A percentile compares a stretch with the other conserved stretches of the same genome.
Conservation (phyloP, 805 yeast genomes). For the Allodekkera sacchari region DNA sequence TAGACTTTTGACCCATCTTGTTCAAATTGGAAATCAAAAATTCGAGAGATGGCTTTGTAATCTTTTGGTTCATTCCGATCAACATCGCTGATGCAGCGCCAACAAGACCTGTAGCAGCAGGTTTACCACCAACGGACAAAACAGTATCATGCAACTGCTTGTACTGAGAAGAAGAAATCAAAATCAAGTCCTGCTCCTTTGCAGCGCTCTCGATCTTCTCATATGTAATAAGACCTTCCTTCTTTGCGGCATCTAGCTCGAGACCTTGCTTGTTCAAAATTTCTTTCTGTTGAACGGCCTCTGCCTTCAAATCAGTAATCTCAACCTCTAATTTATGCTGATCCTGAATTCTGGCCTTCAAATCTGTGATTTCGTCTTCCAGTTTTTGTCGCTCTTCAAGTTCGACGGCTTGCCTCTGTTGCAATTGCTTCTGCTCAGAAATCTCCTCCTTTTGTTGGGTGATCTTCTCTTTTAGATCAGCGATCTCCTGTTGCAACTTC, state of each 20-base stretch:
- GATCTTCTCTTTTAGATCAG: conserved; percentile 1
- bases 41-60: conserved; percentile 19
- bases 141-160: too few relatives aligned
- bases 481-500: not conserved
- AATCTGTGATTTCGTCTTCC: not conserved
- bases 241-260: too few relatives aligned
- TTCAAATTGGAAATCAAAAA: conserved; percentile 15
- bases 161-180: too few relatives aligned
- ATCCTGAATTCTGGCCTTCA: not conserved
- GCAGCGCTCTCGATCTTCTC: too few relatives aligned
- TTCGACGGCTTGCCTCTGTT: conserved; percentile 1
- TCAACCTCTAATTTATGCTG: conserved; percentile 1
- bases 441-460: conserved; percentile 2
- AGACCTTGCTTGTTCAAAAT: too few relatives aligned
- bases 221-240: too few relatives aligned
- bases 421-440: not conserved
- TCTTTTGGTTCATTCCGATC: conserved; percentile 1
- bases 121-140: too few relatives aligned
- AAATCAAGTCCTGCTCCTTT: too few relatives aligned
- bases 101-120: conserved; percentile 2
- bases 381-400: not conserved
- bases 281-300: not conserved
- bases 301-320: not conserved
- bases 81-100: conserved; percentile 1
- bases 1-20: conserved; percentile 18